These are phyloP conservation scores for Botrytis porri DNA, from an alignment of 2,329 filamentous ascomycete species.

Conservation along the genomic window DNA sequence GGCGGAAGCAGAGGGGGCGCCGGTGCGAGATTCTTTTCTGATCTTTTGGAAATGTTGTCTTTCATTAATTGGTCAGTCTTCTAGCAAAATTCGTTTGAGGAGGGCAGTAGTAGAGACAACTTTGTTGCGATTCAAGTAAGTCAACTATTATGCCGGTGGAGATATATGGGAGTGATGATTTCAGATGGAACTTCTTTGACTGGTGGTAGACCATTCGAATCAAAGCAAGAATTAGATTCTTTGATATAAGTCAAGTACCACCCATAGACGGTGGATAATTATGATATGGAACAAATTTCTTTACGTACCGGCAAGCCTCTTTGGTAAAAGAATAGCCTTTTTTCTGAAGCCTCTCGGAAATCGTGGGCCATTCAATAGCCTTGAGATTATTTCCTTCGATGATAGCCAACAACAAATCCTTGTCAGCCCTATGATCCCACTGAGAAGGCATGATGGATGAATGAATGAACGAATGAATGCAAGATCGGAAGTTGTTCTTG, in stretches of 20 bases:
- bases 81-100: neutral
- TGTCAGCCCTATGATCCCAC: conserved; percentile 34
- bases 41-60: conserved; percentile 39
- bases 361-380: conserved; percentile 29
- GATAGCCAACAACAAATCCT: conserved; percentile 35
- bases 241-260: neutral
- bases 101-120: neutral
- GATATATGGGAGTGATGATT: neutral
- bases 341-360: conserved; percentile 26
- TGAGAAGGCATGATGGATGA: conserved; percentile 11
- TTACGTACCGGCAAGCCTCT: conserved; percentile 36
- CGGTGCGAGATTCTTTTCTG: conserved; percentile 24
- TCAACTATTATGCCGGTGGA: neutral
- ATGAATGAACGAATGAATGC: neutral
- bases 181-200: neutral
- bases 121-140: neutral
- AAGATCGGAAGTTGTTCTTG: neutral
- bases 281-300: neutral
- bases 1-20: neutral
- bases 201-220: neutral
- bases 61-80: conserved; percentile 10
- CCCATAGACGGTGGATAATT: neutral
- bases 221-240: neutral
- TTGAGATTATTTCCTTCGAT: conserved; percentile 33
- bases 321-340: conserved; percentile 33